phyloP scores from a whole-genome alignment of 257 asterid species.

The Przewalskia tangutica region DNA sequence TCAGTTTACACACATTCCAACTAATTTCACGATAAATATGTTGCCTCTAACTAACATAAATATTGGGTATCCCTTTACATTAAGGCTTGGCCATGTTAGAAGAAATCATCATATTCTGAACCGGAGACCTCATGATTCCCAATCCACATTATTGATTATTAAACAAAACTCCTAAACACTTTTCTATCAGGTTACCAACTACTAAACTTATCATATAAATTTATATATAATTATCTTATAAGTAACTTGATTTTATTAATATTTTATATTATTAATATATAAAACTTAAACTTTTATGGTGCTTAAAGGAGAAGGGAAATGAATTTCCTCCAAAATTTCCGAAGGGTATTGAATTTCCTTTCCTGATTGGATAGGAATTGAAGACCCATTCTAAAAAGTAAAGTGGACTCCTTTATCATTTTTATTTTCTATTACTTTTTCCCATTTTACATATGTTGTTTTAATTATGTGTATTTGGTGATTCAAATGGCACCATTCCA shows the following conservation, averaged over 20 bases:
- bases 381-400: neutral
- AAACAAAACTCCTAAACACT: too few relatives aligned
- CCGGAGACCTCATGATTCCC: too few relatives aligned
- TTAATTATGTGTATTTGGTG: neutral
- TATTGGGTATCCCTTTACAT: neutral
- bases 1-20: neutral
- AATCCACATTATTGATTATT: too few relatives aligned
- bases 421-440: neutral
- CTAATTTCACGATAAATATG: neutral
- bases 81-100: neutral
- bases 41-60: neutral
- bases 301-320: neutral
- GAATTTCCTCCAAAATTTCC: neutral
- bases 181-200: neutral
- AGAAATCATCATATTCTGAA: too few relatives aligned
- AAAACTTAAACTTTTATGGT: too few relatives aligned
- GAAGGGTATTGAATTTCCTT: neutral
- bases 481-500: constrained; percentile 1
- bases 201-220: neutral
- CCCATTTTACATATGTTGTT: neutral
- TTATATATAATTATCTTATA: neutral
- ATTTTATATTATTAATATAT: too few relatives aligned
- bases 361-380: neutral
- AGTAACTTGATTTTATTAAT: neutral
- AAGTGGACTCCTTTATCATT: neutral